Percentiles rank a stretch among this genome's conserved stretches.
phyloP scores from a whole-genome alignment of 2,329 filamentous ascomycete species.

The Aureobasidium musti region DNA sequence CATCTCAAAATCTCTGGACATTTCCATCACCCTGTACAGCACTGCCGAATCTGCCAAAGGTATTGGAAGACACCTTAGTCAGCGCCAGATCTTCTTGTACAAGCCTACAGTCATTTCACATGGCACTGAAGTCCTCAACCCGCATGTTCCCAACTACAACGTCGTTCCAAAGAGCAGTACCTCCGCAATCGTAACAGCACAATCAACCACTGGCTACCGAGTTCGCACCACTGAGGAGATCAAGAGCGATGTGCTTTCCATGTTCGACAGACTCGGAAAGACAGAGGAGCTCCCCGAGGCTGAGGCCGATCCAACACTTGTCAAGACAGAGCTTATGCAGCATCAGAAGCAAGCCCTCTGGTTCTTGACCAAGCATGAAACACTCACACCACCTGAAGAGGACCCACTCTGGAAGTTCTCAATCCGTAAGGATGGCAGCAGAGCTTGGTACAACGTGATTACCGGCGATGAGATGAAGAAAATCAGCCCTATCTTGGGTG shows the following conservation, averaged over 20 bases:
- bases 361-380: conserved; percentile 82
- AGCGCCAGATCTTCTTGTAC: conserved; percentile 66
- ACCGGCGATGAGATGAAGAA: conserved; percentile 62
- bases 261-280: conserved; percentile 82
- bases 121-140: conserved; percentile 73
- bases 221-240: conserved; percentile 80
- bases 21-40: conserved; percentile 79
- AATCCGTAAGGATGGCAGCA: conserved; percentile 58
- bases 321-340: conserved; percentile 67
- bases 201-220: conserved; percentile 37
- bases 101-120: conserved; percentile 64
- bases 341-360: conserved; percentile 90
- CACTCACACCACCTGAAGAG: conserved; percentile 44
- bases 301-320: conserved; percentile 63
- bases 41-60: conserved; percentile 64
- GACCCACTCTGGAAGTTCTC: conserved; percentile 70
- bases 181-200: not conserved
- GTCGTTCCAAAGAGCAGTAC: conserved; percentile 28
- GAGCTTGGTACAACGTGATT: conserved; percentile 78
- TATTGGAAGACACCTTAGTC: conserved; percentile 68
- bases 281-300: conserved; percentile 74
- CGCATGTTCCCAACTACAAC: conserved; percentile 59
- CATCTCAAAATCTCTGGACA: conserved; percentile 61
- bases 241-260: conserved; percentile 76
- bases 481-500: conserved; percentile 46